Evolutionary conservation across 2,329 filamentous ascomycete genomes (phyloP), one percentile per base, ranked within the genome.

Genomic region (Aspergillus thermomutatus): DNA sequence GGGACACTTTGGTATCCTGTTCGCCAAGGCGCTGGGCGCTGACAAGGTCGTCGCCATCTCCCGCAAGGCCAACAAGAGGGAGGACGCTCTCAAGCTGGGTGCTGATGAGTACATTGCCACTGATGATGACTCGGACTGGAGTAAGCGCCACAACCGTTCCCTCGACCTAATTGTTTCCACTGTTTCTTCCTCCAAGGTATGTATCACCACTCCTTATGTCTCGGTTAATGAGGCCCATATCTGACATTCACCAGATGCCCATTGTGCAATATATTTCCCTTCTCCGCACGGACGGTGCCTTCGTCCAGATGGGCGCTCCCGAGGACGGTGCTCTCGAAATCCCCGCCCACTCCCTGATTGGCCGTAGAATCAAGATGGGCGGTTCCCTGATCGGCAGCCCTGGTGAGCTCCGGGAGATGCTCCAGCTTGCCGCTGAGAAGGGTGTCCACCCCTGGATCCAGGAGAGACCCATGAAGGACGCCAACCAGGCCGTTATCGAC

Each of bases 221-320:
- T 10, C 4, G 34, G 3, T 6, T 3, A n/a, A 10, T 26, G 9
- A n/a, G 26, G 17, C 10, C 10, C 7, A 19, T 31, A 1, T 9
- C 57, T 60, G 43, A 60, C 28, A 8, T 52, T 52, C 2, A 9
- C 6, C 19, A 66, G 58, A 87, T 89, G 84, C 86, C 86, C 3
- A 67, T 89, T n/a, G 70, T 72, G 50, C 74, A 82, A 34, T 89
- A 88, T 69, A 76, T 90, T 27, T 60, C 71, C 19, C 79, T 90
- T 1, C 76, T 89, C 40, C 75, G 79, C 46, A 73, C 77, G 7
- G 78, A 82, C 41, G 86, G 87, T 14, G 77, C 76, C 11, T 83
- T 89, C 55, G 79, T 88, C 49, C 85, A 89, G 70, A 78, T 91
- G 43, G 87, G 87, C 55, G 80, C 80, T 0, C 87, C 88, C 2